These are phyloP conservation scores for Sordariomycetes sp. DNA, from an alignment of 2,329 filamentous ascomycete genomes.

Conservation along the genomic window DNA sequence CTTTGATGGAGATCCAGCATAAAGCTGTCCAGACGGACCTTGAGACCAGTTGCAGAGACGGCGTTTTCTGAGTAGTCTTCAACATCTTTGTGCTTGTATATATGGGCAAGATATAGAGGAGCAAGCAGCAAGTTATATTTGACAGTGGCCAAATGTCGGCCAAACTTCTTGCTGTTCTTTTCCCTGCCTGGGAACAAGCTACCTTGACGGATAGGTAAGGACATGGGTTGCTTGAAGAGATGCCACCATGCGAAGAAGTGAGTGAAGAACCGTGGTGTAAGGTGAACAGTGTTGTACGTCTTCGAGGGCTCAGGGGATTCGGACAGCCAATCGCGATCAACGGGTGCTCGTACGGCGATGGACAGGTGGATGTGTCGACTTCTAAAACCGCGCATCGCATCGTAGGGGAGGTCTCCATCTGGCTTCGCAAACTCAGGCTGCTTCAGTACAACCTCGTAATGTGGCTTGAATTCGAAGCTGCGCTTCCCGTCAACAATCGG, in stretches of 20 bases:
- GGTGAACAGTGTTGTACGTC: conserved; percentile 94
- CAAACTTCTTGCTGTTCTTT: conserved; percentile 98
- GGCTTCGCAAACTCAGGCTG: conserved; percentile 65
- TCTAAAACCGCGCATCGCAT: conserved; percentile 93
- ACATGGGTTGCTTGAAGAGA: conserved; percentile 90
- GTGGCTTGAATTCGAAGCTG: conserved; percentile 82
- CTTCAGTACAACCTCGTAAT: conserved; percentile 84
- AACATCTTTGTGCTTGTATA: conserved; percentile 96
- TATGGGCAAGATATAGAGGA: conserved; percentile 88
- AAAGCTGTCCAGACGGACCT: conserved; percentile 91
- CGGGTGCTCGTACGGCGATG: conserved; percentile 78
- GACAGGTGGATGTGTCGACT: conserved; percentile 96
- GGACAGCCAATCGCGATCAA: conserved; percentile 77
- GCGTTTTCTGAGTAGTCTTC: conserved; percentile 71
- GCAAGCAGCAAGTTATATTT: conserved; percentile 94
- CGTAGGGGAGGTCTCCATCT: conserved; percentile 54
- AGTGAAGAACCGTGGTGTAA: conserved; percentile 92
- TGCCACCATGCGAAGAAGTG: conserved; percentile 99
- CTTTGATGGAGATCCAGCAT: conserved; percentile 95
- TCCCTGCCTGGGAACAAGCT: conserved; percentile 84
- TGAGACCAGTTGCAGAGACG: conserved; percentile 90
- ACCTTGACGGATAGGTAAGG: conserved; percentile 87
- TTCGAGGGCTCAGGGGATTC: conserved; percentile 66
- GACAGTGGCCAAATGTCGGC: conserved; percentile 92
- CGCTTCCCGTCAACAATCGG: conserved; percentile 63